Conservation (phyloP, 2,329 filamentous ascomycete species). For the Microsporum canis region DNA sequence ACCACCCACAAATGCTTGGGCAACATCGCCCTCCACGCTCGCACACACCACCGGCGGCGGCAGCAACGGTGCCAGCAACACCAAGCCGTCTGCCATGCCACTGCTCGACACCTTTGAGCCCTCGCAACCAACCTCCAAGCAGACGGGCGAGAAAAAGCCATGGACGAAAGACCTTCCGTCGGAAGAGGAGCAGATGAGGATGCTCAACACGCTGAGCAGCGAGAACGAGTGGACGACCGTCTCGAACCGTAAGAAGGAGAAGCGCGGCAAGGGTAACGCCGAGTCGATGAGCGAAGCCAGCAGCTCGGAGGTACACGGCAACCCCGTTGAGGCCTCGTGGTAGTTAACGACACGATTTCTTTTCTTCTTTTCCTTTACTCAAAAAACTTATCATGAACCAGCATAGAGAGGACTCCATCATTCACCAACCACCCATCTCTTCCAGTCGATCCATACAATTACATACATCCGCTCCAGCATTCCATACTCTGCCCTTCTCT, state of each 20-base stretch:
- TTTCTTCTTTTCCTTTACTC: background rate
- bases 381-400: background rate
- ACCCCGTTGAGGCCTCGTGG: background rate
- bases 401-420: background rate
- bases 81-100: conserved; percentile 8
- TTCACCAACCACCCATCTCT: background rate
- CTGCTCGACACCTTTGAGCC: conserved; percentile 37
- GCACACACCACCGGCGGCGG: conserved; percentile 15
- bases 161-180: conserved; percentile 43
- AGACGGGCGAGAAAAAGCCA: conserved; percentile 4
- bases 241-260: conserved; percentile 46
- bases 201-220: conserved; percentile 36
- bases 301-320: conserved; percentile 8
- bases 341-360: background rate
- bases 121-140: conserved; percentile 11
- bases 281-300: conserved; percentile 36
- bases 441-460: background rate
- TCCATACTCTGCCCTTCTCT: background rate
- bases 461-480: background rate
- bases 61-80: conserved; percentile 5
- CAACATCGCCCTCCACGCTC: conserved; percentile 13
- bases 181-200: conserved; percentile 50
- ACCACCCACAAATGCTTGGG: conserved; percentile 44
- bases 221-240: conserved; percentile 53
- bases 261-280: conserved; percentile 36